A percentile compares a stretch with the other conserved stretches of the same genome.
phyloP scores from a whole-genome alignment of 176 grass and related monocot species.

The Lolium rigidum region DNA sequence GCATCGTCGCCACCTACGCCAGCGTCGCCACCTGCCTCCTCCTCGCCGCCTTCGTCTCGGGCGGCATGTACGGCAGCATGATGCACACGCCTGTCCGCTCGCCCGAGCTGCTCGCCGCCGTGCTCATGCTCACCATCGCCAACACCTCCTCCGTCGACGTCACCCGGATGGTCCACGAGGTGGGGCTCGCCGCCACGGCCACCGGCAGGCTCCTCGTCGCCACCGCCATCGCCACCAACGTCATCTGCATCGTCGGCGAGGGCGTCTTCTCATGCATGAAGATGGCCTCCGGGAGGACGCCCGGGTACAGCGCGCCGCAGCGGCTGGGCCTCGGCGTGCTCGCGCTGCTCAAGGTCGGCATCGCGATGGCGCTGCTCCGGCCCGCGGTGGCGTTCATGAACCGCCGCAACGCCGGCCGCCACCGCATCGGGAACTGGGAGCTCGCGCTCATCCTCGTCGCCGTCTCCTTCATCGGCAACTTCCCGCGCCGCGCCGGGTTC shows the following conservation, averaged over 20 bases:
- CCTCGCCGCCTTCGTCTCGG: slow-evolving; percentile 54
- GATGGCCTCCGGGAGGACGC: slow-evolving; percentile 34
- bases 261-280: slow-evolving; percentile 57
- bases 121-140: slow-evolving; percentile 56
- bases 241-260: slow-evolving; percentile 55
- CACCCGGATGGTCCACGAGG: slow-evolving; percentile 39
- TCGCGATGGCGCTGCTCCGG: slow-evolving; percentile 21
- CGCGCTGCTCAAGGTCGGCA: slow-evolving; percentile 32
- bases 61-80: slow-evolving; percentile 62
- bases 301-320: slow-evolving; percentile 18
- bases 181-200: slow-evolving; percentile 31
- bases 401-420: slow-evolving; percentile 51
- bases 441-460: slow-evolving; percentile 43
- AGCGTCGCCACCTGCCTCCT: slow-evolving; percentile 51
- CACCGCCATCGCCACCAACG: slow-evolving; percentile 40
- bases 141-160: slow-evolving; percentile 50
- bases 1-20: slow-evolving; percentile 46
- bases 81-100: slow-evolving; percentile 61
- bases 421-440: slow-evolving; percentile 50
- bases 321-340: slow-evolving; percentile 43
- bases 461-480: slow-evolving; percentile 33
- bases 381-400: slow-evolving; percentile 43
- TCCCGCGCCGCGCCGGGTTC: slow-evolving; percentile 33
- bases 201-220: slow-evolving; percentile 41
- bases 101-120: slow-evolving; percentile 52